phyloP scores from a whole-genome alignment of 257 asterid genomes.

The Perilla frutescens region DNA sequence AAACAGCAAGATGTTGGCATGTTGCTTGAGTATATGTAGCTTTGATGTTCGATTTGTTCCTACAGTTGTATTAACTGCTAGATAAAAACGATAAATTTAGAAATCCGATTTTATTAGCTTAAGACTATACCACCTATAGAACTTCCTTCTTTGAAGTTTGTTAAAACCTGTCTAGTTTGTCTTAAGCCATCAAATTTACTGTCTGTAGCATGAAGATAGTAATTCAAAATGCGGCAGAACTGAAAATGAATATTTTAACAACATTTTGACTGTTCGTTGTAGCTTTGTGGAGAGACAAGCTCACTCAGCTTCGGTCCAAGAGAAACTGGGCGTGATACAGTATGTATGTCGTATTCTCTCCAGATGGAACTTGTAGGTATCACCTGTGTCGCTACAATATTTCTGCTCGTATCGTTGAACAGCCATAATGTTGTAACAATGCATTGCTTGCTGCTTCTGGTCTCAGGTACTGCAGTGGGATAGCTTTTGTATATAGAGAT shows the following conservation, averaged over 20 bases:
- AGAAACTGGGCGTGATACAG: slow-evolving; percentile 72
- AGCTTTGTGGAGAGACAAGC: slow-evolving; percentile 94
- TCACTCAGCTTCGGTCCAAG: slow-evolving; percentile 81
- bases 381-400: not conserved
- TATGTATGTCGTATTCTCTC: not conserved
- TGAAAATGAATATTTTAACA: not conserved
- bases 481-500: slow-evolving; percentile 43
- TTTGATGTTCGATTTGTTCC: no score
- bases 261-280: slow-evolving; percentile 31
- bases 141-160: not conserved
- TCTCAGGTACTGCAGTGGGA: slow-evolving; percentile 35
- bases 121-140: no score
- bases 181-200: not conserved
- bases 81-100: no score
- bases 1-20: no score
- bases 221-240: not conserved
- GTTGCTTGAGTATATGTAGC: no score
- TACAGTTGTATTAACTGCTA: no score
- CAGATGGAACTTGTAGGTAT: slow-evolving; percentile 18
- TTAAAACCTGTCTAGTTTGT: not conserved
- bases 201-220: no score
- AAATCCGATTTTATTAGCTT: no score
- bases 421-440: not conserved
- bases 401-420: not conserved
- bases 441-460: not conserved